Evolutionary conservation across 2,329 filamentous ascomycete species (phyloP), one percentile per base, ranked within the genome.

Genomic region (Arthrinium phaeospermum): DNA sequence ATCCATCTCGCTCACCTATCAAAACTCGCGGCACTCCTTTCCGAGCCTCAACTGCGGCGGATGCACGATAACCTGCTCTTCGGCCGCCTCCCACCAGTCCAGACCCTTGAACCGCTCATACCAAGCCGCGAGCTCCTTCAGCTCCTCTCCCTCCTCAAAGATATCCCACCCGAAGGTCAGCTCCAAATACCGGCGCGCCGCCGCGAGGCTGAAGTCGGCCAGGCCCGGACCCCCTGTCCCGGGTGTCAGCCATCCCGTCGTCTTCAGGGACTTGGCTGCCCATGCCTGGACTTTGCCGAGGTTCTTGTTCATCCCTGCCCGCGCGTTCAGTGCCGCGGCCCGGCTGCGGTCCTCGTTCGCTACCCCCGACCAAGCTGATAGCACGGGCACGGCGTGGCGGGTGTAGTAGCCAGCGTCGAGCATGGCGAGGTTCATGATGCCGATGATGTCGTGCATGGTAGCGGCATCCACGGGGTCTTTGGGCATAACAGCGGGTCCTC

Each of bases 211-310:
- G 24, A 73, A 24, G 30, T 77, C 76, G 14, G 74, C 75, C 1
- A 78, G 46, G 1, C 76, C 76, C 3, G 76, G 76, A 1, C 71
- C 74, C 34, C 8, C 67, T 19, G 68, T 70, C 5, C 74, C 76
- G 4, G 76, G 75, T 7, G 76, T 77, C 27, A 78, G 71, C 75
- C 74, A 78, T 7, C 76, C 76, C 1, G 72, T 74, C 46, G 41
- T 61, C 8, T 47, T n/a, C 37, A 77, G 70, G 14, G 71, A 64
- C 19, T 46, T 34, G 2, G 16, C 47, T 16, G 73, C 71, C 75
- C 74, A 75, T 0, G 51, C 24, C 49, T 75, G 73, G n/a, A 77
- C 64, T 70, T 75, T 76, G 27, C 51, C 3, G 4, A 77, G 34
- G 14, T 61, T 64, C 46, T 69, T 72, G 24, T 69, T 34, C 71